These are phyloP conservation scores for Carpinus viminea DNA, from an alignment of 306 rosid genomes.

Conservation along the genomic window DNA sequence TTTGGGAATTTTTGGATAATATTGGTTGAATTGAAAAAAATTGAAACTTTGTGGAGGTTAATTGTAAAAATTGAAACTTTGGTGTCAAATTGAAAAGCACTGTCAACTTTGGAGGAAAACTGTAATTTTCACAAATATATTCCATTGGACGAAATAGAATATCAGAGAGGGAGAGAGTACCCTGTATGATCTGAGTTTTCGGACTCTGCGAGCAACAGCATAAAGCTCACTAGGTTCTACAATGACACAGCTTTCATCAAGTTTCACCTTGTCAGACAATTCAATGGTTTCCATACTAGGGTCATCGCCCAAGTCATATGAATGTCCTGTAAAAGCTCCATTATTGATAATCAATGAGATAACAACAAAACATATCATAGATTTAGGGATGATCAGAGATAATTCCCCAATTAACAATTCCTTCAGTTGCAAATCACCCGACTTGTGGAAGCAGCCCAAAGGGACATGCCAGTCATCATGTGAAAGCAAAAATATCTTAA, in stretches of 20 bases:
- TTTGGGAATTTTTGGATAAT: too few relatives aligned
- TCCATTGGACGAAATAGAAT: background rate
- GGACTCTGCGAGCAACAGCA: conserved; percentile 55
- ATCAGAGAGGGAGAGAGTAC: conserved; percentile 39
- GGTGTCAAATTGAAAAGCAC: too few relatives aligned
- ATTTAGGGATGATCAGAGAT: background rate
- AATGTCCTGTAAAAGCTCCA: conserved; percentile 30
- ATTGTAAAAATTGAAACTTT: too few relatives aligned
- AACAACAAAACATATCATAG: conserved; percentile 8
- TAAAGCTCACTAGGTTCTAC: conserved; percentile 54
- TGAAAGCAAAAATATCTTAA: background rate
- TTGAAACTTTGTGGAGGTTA: too few relatives aligned
- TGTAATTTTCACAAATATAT: background rate
- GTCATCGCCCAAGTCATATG: conserved; percentile 34
- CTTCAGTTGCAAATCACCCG: background rate
- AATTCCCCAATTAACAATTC: background rate
- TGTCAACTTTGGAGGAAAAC: too few relatives aligned
- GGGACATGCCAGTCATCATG: background rate
- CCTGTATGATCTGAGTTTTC: conserved; percentile 76
- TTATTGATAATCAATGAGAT: conserved; percentile 15
- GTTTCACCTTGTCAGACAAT: conserved; percentile 50
- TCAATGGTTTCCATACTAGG: conserved; percentile 55
- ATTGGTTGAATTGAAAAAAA: too few relatives aligned
- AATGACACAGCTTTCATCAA: conserved; percentile 48
- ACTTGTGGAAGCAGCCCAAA: background rate